These are phyloP conservation scores for Alliaria petiolata DNA, from an alignment of 345 rosid species.

Conservation along the genomic window DNA sequence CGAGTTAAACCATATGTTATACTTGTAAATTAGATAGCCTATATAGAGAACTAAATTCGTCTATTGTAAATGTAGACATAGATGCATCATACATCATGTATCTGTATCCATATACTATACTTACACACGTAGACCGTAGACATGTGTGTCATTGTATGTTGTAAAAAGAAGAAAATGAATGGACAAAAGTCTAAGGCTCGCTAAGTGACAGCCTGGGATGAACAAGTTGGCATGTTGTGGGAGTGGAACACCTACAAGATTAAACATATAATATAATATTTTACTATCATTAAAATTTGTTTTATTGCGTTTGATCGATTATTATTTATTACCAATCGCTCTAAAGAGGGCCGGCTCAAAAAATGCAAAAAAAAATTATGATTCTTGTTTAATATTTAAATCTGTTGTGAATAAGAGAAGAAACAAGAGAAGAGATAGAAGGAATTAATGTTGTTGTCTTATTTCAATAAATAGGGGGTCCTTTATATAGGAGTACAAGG, in stretches of 20 bases:
- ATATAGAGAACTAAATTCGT: background rate
- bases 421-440: no score
- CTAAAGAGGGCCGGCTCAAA: background rate
- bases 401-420: no score
- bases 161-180: background rate
- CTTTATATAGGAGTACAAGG: no score
- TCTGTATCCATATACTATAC: background rate
- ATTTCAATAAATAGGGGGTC: no score
- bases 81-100: background rate
- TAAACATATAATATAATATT: background rate
- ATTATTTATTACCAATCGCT: no score
- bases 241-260: background rate
- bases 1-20: background rate
- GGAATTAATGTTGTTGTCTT: no score
- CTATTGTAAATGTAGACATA: background rate
- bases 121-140: background rate
- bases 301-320: background rate
- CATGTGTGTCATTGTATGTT: no score
- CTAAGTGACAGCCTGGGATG: constrained; percentile 20
- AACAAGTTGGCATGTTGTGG: constrained; percentile 4
- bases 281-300: background rate
- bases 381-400: background rate
- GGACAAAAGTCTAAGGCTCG: background rate
- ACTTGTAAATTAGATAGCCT: background rate
- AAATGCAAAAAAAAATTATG: no score